Evolutionary conservation across 2,329 filamentous ascomycete species (phyloP).

Genomic region (Amesomyces nigricolor): DNA sequence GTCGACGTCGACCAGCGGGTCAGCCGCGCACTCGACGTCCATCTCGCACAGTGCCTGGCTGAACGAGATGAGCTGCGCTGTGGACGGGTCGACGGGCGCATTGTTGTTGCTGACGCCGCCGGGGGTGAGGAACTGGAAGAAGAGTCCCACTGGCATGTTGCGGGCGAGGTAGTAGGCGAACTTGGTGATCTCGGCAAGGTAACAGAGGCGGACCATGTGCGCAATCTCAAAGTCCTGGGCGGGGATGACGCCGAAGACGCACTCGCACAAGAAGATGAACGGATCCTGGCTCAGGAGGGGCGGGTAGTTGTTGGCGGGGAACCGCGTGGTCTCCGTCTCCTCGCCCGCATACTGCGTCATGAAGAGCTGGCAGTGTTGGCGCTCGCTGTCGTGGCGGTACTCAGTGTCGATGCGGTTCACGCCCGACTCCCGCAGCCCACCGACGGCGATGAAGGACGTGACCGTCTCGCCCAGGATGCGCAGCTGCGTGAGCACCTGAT

Average conservation of each 20-base stretch:
- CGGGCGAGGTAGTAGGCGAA: constrained; percentile 57
- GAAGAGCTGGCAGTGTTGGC: constrained; percentile 73
- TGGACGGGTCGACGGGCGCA: constrained; percentile 36
- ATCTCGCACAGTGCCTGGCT: constrained; percentile 44
- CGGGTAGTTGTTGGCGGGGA: constrained; percentile 42
- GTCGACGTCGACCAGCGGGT: constrained; percentile 23
- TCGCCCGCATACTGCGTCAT: constrained; percentile 49
- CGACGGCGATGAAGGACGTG: constrained; percentile 74
- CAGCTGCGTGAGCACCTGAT: constrained; percentile 78
- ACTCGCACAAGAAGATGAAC: constrained; percentile 78
- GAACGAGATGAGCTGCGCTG: constrained; percentile 52
- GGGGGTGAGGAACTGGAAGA: constrained; percentile 39
- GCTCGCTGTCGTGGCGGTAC: constrained; percentile 60
- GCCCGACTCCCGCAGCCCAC: constrained; percentile 57
- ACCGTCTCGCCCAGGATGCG: constrained; percentile 85
- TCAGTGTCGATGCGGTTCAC: constrained; percentile 60
- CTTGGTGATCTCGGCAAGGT: constrained; percentile 85
- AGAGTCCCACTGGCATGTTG: constrained; percentile 47
- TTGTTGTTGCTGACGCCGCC: constrained; percentile 18
- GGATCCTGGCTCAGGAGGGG: constrained; percentile 64
- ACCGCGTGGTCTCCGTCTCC: constrained; percentile 36
- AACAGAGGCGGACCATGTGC: constrained; percentile 78
- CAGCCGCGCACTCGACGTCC: constrained; percentile 38
- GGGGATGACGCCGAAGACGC: constrained; percentile 63
- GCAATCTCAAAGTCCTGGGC: constrained; percentile 67